Percentiles rank a stretch among this genome's conserved stretches.
Conservation (phyloP, 2,329 filamentous ascomycete genomes). For the Pyricularia grisea region DNA sequence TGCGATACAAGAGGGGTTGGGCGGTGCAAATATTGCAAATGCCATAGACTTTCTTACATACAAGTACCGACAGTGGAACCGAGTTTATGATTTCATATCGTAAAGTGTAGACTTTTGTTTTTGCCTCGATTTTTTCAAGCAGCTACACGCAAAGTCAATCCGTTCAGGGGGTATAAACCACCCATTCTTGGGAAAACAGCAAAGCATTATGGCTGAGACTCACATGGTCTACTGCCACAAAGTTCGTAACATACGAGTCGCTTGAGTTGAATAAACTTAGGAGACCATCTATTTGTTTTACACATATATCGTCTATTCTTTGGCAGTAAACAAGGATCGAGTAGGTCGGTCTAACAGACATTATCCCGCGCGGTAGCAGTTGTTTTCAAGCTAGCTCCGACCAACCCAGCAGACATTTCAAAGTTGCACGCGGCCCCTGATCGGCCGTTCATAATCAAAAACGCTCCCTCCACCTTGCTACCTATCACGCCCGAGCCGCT, state of each 20-base stretch:
- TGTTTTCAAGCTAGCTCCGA: not conserved
- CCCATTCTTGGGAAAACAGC: no score
- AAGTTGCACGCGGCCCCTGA: not conserved
- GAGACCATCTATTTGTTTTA: not conserved
- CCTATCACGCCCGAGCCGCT: conserved; percentile 63
- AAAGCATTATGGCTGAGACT: no score
- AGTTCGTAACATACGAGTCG: no score
- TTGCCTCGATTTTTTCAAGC: not conserved
- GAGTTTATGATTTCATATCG: not conserved
- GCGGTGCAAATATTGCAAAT: not conserved
- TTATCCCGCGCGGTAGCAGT: not conserved
- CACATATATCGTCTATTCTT: not conserved
- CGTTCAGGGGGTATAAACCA: not conserved
- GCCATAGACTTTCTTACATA: not conserved
- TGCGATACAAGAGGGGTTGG: not conserved
- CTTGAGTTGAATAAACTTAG: no score
- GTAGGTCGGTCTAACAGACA: not conserved
- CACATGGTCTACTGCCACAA: no score
- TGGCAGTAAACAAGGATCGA: not conserved
- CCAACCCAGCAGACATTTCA: not conserved
- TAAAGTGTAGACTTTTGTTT: not conserved
- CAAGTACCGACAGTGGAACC: not conserved
- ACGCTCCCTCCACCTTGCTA: not conserved
- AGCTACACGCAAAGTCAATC: not conserved
- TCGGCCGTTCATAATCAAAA: not conserved